phyloP scores from a whole-genome alignment of 495 filamentous ascomycete species.

The Lasiosphaeria hispida region DNA sequence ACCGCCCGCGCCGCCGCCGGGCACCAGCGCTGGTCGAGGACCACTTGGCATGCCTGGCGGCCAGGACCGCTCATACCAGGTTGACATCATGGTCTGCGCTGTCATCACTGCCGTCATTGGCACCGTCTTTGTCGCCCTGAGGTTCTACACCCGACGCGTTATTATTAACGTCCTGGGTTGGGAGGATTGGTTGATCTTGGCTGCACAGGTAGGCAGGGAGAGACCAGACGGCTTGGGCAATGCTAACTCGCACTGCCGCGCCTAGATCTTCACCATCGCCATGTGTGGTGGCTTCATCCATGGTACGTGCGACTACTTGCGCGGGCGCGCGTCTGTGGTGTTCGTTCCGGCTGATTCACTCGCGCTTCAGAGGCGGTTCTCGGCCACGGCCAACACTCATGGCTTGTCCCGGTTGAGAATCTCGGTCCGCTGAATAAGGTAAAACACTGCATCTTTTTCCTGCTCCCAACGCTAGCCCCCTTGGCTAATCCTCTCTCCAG shows the following conservation, averaged over 20 bases:
- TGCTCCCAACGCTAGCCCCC: background rate
- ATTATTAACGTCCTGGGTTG: conserved; percentile 3
- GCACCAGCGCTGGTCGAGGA: no score
- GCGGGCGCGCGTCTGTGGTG: background rate
- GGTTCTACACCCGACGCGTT: conserved; percentile 5
- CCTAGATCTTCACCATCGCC: no score
- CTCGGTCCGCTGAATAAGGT: no score
- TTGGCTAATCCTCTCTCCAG: background rate
- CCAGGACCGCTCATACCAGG: background rate
- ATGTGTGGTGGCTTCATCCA: background rate
- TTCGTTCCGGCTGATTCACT: no score
- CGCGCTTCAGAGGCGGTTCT: no score
- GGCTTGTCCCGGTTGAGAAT: no score
- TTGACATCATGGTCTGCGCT: conserved; percentile 4
- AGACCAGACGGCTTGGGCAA: no score
- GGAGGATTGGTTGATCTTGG: conserved; percentile 6
- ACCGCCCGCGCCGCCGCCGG: no score
- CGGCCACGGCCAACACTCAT: no score
- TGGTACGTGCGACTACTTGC: background rate
- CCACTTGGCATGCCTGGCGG: conserved; percentile 1
- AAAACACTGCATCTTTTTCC: no score
- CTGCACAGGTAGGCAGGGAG: no score
- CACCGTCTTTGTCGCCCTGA: background rate
- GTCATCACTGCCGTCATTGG: conserved; percentile 2
- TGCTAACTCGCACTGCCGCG: no score